Percentiles rank a stretch among this genome's conserved stretches.
These are phyloP conservation scores for Neurospora discreta DNA, from an alignment of 495 filamentous ascomycete species.

Conservation along the genomic window DNA sequence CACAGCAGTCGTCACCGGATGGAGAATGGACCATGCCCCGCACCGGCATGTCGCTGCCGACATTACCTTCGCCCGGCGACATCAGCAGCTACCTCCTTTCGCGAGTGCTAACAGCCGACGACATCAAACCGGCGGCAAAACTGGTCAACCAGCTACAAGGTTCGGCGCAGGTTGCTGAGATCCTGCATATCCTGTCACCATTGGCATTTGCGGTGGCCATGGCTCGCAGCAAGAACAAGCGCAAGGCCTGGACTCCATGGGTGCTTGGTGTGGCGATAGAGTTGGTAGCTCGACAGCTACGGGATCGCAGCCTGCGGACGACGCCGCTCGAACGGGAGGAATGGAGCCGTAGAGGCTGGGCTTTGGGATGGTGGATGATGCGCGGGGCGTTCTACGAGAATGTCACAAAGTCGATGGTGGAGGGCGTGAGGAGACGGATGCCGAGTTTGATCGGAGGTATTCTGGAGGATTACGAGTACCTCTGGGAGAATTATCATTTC, in stretches of 20 bases:
- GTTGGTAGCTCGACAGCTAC: constrained; percentile 70
- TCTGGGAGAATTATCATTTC: constrained; percentile 98
- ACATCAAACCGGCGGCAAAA: constrained; percentile 80
- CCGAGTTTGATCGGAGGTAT: constrained; percentile 71
- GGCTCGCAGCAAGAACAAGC: constrained; percentile 51
- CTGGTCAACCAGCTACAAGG: constrained; percentile 70
- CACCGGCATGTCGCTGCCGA: constrained; percentile 73
- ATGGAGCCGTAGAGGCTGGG: constrained; percentile 73
- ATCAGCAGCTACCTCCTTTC: constrained; percentile 76
- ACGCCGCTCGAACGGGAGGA: constrained; percentile 85
- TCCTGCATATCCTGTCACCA: constrained; percentile 83
- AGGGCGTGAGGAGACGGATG: constrained; percentile 60
- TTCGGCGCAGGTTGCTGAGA: constrained; percentile 63
- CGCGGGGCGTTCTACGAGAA: constrained; percentile 93
- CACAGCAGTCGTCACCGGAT: constrained; percentile 14
- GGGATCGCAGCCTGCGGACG: constrained; percentile 62
- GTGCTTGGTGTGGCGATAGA: constrained; percentile 78
- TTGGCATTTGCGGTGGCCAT: constrained; percentile 81
- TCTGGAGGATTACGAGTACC: constrained; percentile 88
- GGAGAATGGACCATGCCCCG: constrained; percentile 89
- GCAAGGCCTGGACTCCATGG: constrained; percentile 76
- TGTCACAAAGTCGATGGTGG: constrained; percentile 69
- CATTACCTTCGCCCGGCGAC: constrained; percentile 64
- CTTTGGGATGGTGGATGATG: constrained; percentile 90
- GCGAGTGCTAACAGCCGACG: constrained; percentile 90